Evolutionary conservation across 768 basidiomycete genomes (phyloP), one percentile per base, ranked within the genome.

Genomic region (Xerocomus spinulosus): DNA sequence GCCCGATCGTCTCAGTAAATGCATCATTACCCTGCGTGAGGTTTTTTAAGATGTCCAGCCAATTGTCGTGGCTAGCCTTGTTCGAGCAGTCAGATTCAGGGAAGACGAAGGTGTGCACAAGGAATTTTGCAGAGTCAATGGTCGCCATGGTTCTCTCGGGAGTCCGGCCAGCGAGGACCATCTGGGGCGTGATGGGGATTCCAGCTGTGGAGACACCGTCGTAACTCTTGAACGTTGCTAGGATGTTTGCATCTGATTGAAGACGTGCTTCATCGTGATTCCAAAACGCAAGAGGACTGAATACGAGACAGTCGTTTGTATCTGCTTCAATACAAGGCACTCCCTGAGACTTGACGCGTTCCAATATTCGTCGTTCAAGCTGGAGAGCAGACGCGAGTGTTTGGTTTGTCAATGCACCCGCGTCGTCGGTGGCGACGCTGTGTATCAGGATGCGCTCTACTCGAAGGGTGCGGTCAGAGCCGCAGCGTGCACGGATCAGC

Each of bases 61-160:
- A 92, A 25, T 72, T 65, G 42, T 73, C 63, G 54, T 87, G 89
- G 33, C 83, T 83, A 12, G 71, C 63, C 45, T 73, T 76, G 33
- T 76, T 75, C 52, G 82, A 66, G 66, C 89, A 92, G 53, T 85
- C 81, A 14, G 73, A 77, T 54, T 89, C 85, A 2, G 79, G 81
- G 60, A 93, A 90, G 68, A 90, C 83, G 64, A 88, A 92, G 0
- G 88, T 90, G 49, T 92, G 72, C 14, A 83, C 87, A 17, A 92
- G 76, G 59, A 82, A 87, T 43, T 73, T 78, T 39, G 87, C 85
- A 50, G 74, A 78, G 58, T 85, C 82, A 42, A 82, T 73, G 48
- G 73, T 72, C n/a, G 71, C 67, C 28, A 65, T 43, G 48, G 75
- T 73, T 39, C 75, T 76, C 44, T 83, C 79, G 41, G 71, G 73